phyloP scores from a whole-genome alignment of 2,329 filamentous ascomycete genomes.

The Ophiostoma sp. region DNA sequence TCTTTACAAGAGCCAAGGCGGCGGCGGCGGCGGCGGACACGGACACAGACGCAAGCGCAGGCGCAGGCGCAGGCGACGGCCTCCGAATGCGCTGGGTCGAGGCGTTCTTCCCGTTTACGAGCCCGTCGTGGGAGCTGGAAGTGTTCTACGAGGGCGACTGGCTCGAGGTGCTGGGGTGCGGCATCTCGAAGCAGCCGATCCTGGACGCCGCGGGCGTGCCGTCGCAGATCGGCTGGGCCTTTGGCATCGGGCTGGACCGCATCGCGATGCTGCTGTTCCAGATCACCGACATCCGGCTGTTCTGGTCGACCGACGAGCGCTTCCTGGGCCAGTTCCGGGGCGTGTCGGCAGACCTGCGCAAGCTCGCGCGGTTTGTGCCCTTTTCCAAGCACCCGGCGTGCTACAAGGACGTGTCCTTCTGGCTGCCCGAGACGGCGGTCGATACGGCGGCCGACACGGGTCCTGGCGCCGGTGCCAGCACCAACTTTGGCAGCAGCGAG shows the following conservation, averaged over 20 bases:
- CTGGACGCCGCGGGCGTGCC: constrained; percentile 71
- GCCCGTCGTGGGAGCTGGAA: constrained; percentile 91
- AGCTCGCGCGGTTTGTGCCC: constrained; percentile 63
- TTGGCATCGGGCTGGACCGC: constrained; percentile 86
- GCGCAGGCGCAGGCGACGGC: not conserved
- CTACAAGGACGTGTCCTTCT: constrained; percentile 91
- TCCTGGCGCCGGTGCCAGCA: no score
- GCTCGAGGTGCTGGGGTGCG: constrained; percentile 93
- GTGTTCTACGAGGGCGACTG: constrained; percentile 92
- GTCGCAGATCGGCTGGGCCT: constrained; percentile 82
- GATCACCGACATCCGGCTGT: constrained; percentile 92
- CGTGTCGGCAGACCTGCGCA: constrained; percentile 46
- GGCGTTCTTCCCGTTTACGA: constrained; percentile 96
- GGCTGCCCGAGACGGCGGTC: constrained; percentile 51
- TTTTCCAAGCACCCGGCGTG: constrained; percentile 90
- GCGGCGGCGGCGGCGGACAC: constrained; percentile 45
- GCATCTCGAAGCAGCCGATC: constrained; percentile 78
- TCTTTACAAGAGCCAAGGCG: constrained; percentile 72
- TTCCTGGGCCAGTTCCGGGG: constrained; percentile 82
- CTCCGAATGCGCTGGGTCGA: constrained; percentile 89
- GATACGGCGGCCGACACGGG: no score
- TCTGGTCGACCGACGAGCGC: constrained; percentile 82
- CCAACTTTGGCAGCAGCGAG: constrained; percentile 37
- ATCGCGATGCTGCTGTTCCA: constrained; percentile 97
- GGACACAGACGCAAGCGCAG: not conserved